Evolutionary conservation across 768 basidiomycete species (phyloP).

Genomic region (Tubosaeta sp.): DNA sequence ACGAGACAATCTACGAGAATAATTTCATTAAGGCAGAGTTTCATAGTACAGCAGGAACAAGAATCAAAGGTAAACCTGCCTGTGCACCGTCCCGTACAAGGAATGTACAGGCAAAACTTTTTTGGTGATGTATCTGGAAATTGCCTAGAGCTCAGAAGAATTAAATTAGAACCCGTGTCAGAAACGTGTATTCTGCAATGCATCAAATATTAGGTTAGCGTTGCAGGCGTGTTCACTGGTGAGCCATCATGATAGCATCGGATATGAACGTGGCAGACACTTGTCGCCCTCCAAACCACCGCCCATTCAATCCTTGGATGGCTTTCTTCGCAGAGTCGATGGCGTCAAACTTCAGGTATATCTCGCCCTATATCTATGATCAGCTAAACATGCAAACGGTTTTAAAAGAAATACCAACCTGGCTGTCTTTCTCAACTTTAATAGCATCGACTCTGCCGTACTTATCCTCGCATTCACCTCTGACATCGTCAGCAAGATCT

Average conservation of each 20-base stretch:
- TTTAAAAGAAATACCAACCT: constrained; percentile 48
- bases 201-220: constrained; percentile 25
- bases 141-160: constrained; percentile 30
- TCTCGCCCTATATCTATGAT: constrained; percentile 70
- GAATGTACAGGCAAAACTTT: constrained; percentile 30
- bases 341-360: constrained; percentile 87
- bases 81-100: constrained; percentile 29
- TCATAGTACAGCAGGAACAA: constrained; percentile 27
- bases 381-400: constrained; percentile 2
- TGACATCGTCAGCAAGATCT: constrained; percentile 95
- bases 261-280: constrained; percentile 86
- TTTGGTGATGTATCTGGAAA: constrained; percentile 28
- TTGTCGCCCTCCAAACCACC: constrained; percentile 95
- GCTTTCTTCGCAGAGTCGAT: constrained; percentile 80
- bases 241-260: constrained; percentile 91
- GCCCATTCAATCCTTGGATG: constrained; percentile 86
- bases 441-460: constrained; percentile 86
- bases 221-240: constrained; percentile 47
- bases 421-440: constrained; percentile 90
- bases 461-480: constrained; percentile 86
- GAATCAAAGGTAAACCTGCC: constrained; percentile 37
- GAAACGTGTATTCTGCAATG: constrained; percentile 27
- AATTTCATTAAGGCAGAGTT: constrained; percentile 32
- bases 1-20: constrained; percentile 31
- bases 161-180: constrained; percentile 20